phyloP scores from a whole-genome alignment of 2,329 filamentous ascomycete species.

The Pseudomassariella vexata region DNA sequence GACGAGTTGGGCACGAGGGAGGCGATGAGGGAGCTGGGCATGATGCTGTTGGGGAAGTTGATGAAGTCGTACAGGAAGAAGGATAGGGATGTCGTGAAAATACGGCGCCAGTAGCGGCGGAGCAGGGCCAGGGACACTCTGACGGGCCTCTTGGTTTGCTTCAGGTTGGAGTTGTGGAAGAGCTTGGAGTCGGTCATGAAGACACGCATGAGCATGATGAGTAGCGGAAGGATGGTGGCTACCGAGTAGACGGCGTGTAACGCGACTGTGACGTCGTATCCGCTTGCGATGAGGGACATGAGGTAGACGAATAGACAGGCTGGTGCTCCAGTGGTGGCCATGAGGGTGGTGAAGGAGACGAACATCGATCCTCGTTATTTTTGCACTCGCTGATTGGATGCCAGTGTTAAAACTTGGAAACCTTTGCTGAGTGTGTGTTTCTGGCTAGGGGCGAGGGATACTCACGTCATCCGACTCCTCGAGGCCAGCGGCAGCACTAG shows the following conservation, averaged over 20 bases:
- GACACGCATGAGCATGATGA: constrained; percentile 24
- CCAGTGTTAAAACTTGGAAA: no score
- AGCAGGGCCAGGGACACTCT: constrained; percentile 28
- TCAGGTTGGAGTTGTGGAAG: constrained; percentile 27
- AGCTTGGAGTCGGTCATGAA: constrained; percentile 27
- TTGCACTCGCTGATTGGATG: no score
- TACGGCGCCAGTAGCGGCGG: constrained; percentile 39
- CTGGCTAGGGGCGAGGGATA: no score
- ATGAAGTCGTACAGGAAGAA: constrained; percentile 48
- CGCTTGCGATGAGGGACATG: constrained; percentile 25
- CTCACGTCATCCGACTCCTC: constrained; percentile 29
- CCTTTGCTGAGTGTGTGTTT: no score
- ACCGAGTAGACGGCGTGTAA: constrained; percentile 25
- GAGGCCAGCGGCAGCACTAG: constrained; percentile 28
- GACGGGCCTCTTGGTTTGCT: constrained; percentile 15
- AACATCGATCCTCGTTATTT: constrained; percentile 27
- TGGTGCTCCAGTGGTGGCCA: constrained; percentile 25
- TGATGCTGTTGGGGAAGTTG: constrained; percentile 38
- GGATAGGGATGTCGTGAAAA: constrained; percentile 40
- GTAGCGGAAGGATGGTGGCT: constrained; percentile 23
- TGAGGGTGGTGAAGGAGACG: constrained; percentile 27
- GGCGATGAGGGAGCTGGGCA: constrained; percentile 18
- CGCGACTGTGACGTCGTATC: constrained; percentile 23
- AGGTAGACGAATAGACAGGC: constrained; percentile 29
- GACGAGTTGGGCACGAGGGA: constrained; percentile 2